phyloP scores from a whole-genome alignment of 2,329 filamentous ascomycete genomes.

The Sporothrix globosa region DNA sequence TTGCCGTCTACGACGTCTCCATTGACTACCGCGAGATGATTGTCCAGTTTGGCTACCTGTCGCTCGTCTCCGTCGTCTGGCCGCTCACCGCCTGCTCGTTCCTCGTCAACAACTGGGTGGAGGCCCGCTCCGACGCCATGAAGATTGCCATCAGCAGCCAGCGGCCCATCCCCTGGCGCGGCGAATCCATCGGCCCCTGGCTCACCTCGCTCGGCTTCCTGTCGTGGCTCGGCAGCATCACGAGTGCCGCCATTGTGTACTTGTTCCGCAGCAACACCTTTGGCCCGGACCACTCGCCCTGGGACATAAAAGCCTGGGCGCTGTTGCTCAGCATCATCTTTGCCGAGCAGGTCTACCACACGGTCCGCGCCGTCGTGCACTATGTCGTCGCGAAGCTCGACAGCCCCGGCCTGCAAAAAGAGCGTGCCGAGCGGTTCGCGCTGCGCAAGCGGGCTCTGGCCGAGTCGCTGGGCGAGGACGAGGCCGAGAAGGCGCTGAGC shows the following conservation, averaged over 20 bases:
- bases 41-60: constrained; percentile 82
- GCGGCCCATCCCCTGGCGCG: constrained; percentile 83
- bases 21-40: constrained; percentile 93
- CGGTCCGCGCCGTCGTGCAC: constrained; percentile 71
- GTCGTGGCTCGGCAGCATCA: constrained; percentile 91
- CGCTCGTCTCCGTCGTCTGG: constrained; percentile 92
- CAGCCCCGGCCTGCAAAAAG: constrained; percentile 82
- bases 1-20: constrained; percentile 86
- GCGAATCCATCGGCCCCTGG: constrained; percentile 94
- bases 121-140: constrained; percentile 84
- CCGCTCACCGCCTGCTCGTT: constrained; percentile 89
- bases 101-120: constrained; percentile 93
- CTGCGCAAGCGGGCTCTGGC: constrained; percentile 79
- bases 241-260: constrained; percentile 84
- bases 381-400: constrained; percentile 78
- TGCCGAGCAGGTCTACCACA: constrained; percentile 87
- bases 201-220: constrained; percentile 82
- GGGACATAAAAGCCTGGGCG: constrained; percentile 75
- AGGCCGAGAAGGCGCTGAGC: constrained; percentile 52
- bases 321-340: constrained; percentile 81
- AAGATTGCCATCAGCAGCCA: constrained; percentile 92
- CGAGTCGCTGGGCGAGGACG: constrained; percentile 66
- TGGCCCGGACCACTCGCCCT: constrained; percentile 67
- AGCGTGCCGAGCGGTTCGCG: constrained; percentile 77
- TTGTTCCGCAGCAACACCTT: constrained; percentile 75